Percentiles rank a stretch among this genome's conserved stretches.
Evolutionary conservation across 140 eudicot genomes (phyloP).

Genomic region (Bidens hawaiensis): DNA sequence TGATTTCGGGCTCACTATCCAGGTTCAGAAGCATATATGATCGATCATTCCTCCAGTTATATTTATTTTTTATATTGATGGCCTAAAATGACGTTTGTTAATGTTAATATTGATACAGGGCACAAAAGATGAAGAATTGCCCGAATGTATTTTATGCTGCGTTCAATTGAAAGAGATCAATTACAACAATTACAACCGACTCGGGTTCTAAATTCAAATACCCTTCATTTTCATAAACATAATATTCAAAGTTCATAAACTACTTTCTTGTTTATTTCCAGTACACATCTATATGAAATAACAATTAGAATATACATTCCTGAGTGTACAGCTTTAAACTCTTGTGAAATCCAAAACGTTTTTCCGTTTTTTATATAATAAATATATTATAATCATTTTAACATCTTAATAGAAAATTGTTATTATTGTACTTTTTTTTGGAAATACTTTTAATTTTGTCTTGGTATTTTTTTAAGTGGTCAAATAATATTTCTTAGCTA

Average conservation of each 20-base stretch:
- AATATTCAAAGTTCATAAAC: conserved; percentile 11
- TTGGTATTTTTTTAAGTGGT: background rate
- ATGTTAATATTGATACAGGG: conserved; percentile 67
- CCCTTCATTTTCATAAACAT: conserved; percentile 14
- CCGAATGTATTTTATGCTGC: conserved; percentile 80
- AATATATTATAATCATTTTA: background rate
- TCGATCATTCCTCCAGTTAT: background rate
- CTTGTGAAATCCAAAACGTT: conserved; percentile 6
- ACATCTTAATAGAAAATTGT: background rate
- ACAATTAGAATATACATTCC: conserved; percentile 19
- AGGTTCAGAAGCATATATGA: conserved; percentile 42
- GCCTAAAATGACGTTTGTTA: conserved; percentile 5
- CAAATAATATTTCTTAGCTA: background rate
- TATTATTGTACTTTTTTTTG: background rate
- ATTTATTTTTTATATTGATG: background rate
- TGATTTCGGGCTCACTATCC: conserved; percentile 92
- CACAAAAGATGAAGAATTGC: conserved; percentile 80
- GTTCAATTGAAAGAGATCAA: conserved; percentile 73
- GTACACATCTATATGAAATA: conserved; percentile 17
- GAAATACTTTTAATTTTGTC: background rate
- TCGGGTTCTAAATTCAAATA: conserved; percentile 38
- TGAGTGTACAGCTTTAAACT: conserved; percentile 32
- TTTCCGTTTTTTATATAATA: conserved; percentile 1
- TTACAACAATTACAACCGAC: conserved; percentile 52
- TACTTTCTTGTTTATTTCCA: conserved; percentile 8